A percentile compares a stretch with the other conserved stretches of the same genome.
Conservation (phyloP, 768 basidiomycete species). For the Lactarius psammicola region DNA sequence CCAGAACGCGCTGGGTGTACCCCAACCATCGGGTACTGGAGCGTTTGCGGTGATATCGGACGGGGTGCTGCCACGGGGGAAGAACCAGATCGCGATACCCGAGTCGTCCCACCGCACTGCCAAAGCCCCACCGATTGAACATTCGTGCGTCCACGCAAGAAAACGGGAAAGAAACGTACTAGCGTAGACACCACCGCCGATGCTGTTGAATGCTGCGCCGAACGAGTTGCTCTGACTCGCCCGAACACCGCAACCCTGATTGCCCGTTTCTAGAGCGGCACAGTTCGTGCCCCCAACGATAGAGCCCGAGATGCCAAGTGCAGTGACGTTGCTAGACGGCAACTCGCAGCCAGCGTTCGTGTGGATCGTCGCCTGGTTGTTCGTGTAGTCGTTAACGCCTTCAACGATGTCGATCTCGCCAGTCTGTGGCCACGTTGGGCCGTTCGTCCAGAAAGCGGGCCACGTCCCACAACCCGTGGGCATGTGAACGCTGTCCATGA, state of each 20-base stretch:
- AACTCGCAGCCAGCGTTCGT: conserved; percentile 70
- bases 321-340: conserved; percentile 44
- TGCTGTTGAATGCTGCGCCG: conserved; percentile 84
- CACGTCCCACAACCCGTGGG: conserved; percentile 87
- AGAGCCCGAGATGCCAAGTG: conserved; percentile 57
- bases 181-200: conserved; percentile 85
- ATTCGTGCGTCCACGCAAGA: background rate
- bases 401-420: conserved; percentile 87
- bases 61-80: conserved; percentile 71
- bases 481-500: conserved; percentile 87
- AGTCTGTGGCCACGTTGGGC: conserved; percentile 61
- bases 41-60: conserved; percentile 67
- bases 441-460: conserved; percentile 53
- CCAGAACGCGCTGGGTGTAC: conserved; percentile 75
- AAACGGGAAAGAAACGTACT: conserved; percentile 50
- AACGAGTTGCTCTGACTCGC: conserved; percentile 61
- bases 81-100: conserved; percentile 83
- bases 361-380: conserved; percentile 82
- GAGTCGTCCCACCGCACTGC: conserved; percentile 72
- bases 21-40: conserved; percentile 80
- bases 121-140: conserved; percentile 25
- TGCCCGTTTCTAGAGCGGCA: conserved; percentile 63
- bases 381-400: conserved; percentile 77
- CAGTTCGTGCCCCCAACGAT: conserved; percentile 74
- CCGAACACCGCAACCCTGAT: conserved; percentile 81